Percentiles rank a stretch among this genome's conserved stretches.
phyloP scores from a whole-genome alignment of 306 rosid species.

The Hippophae gyantsensis region DNA sequence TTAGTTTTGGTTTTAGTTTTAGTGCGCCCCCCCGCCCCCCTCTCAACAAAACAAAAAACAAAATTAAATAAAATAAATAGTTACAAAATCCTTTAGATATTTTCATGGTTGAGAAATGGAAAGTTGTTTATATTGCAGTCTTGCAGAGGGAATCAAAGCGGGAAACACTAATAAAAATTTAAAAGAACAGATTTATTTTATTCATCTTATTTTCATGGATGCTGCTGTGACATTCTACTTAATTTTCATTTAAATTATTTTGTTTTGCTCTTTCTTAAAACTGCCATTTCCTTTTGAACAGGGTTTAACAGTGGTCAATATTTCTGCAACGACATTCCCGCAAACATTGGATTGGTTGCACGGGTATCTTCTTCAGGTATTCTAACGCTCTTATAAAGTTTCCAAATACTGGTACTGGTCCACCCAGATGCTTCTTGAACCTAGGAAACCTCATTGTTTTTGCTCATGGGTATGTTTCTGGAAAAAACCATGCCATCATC shows the following conservation, averaged over 20 bases:
- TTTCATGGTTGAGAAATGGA: too few relatives aligned
- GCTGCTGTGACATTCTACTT: not conserved
- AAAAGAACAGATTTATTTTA: too few relatives aligned
- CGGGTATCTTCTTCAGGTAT: conserved; percentile 81
- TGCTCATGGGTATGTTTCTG: not conserved
- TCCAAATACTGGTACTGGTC: not conserved
- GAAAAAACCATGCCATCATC: not conserved
- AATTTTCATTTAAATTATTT: not conserved
- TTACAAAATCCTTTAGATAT: too few relatives aligned
- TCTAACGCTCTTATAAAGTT: not conserved
- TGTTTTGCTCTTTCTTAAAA: not conserved
- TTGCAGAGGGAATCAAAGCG: too few relatives aligned
- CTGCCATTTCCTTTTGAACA: conserved; percentile 17
- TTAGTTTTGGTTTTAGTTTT: too few relatives aligned
- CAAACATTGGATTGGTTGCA: conserved; percentile 93
- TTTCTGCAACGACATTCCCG: conserved; percentile 84
- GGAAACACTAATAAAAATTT: too few relatives aligned
- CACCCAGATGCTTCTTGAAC: not conserved
- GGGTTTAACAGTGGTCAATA: conserved; percentile 83
- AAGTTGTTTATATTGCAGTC: too few relatives aligned
- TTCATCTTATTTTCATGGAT: not conserved
- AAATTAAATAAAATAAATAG: too few relatives aligned
- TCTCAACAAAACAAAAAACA: too few relatives aligned
- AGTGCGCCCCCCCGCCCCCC: too few relatives aligned
- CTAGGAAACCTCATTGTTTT: not conserved